Base-by-base conservation (phyloP, 768 basidiomycete species). In the Boletus fagicola region DNA sequence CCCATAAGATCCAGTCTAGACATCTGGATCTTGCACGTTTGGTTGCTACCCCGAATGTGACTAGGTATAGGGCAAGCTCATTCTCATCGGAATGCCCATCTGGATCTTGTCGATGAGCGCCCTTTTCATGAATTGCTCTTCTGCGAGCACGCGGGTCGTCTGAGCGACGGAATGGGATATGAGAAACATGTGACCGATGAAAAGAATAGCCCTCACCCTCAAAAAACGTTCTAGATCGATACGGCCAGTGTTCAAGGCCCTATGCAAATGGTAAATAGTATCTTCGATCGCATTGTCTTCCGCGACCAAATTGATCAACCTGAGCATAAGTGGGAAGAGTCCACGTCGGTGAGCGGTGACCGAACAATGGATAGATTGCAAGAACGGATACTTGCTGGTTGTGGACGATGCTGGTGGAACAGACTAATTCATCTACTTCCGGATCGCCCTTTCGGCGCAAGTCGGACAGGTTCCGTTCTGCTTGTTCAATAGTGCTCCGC, bases 241-340 rank as follows among this genome's bases (percentile, higher is more conserved):
- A 57, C 93, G 84, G 0, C 92, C 92, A 51, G 87, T 78, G 68
- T 97, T 97, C 61, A 99, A 78, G 0, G 94, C 96, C 59, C 94
- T 83, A 62, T 95, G 93, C 47, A 99, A 82, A 71, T 98, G 94
- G 75, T 98, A 99, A 58, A 97, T 90, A 46, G 96, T 96, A 72
- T 98, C 97, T 75, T 98, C 96, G 68, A 98, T 94, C 1, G 96
- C 94, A 66, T 94, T 94, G 73, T 98, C 97, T 72, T 99, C 97
- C n/a, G 97, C 95, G n/a, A 98, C 88, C 30, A 98, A 80, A 69
- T 98, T 92, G 63, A 98, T 87, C 24, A 99, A 78, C 75, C 96
- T 98, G 68, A 49, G 33, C 45, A 55, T 44, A 31, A 47, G 38
- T 43, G 20, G 42, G 26, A 28, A 24, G n/a, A 13, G n/a, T 13